A percentile compares a stretch with the other conserved stretches of the same genome.
These are phyloP conservation scores for Dactylellina parvicollis DNA, from an alignment of 2,329 filamentous ascomycete genomes.

Conservation along the genomic window DNA sequence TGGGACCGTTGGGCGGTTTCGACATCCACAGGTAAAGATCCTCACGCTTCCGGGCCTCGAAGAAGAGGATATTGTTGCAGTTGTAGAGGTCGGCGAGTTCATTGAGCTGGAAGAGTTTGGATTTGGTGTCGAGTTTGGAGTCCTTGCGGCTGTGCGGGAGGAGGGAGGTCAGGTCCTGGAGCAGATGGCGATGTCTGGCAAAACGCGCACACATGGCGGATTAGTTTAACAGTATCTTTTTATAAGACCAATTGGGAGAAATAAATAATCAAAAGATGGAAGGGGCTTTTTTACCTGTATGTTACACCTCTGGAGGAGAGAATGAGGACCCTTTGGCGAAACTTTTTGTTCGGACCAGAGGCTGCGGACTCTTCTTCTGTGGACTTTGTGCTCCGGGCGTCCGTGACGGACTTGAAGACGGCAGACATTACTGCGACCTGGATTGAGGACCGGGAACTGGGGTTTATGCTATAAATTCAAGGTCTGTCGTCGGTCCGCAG, in stretches of 20 bases:
- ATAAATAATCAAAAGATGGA: too few relatives aligned
- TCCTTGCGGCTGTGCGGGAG: conserved; percentile 94
- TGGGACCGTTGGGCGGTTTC: conserved; percentile 86
- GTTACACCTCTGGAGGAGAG: conserved; percentile 93
- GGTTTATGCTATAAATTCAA: neutral
- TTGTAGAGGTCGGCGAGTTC: conserved; percentile 82
- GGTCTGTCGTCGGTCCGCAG: neutral
- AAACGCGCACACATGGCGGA: conserved; percentile 14
- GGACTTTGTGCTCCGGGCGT: conserved; percentile 65
- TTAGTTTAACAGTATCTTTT: conserved; percentile 39
- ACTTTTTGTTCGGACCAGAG: conserved; percentile 68
- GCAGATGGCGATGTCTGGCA: conserved; percentile 93
- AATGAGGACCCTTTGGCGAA: conserved; percentile 83
- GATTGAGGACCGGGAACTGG: neutral
- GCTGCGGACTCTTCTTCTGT: conserved; percentile 66
- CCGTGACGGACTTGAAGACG: conserved; percentile 79
- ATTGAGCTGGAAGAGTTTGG: conserved; percentile 82
- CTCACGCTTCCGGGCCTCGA: conserved; percentile 92
- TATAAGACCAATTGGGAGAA: conserved; percentile 26
- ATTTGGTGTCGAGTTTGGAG: conserved; percentile 96
- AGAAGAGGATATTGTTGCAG: conserved; percentile 94
- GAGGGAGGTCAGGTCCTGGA: conserved; percentile 87
- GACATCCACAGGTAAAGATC: conserved; percentile 94
- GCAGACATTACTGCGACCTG: conserved; percentile 68
- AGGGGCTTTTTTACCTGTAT: conserved; percentile 70